Base-by-base conservation (phyloP, 495 filamentous ascomycete genomes). In the Trichoderma reesei region DNA sequence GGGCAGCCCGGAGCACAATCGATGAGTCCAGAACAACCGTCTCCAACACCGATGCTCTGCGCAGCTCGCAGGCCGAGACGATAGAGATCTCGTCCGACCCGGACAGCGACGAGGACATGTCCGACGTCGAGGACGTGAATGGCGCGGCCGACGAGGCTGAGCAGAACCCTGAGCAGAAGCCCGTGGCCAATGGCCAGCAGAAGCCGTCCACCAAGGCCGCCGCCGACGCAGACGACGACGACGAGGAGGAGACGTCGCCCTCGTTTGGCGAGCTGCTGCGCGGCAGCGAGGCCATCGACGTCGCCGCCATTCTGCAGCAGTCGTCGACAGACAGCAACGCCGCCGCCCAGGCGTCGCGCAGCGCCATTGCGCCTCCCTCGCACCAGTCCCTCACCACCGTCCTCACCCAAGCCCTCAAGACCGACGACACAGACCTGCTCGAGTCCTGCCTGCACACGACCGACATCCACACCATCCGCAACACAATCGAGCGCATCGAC, bases 181-280 rank as follows among this genome's bases (percentile, higher is more conserved):
- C 36, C 11, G 9, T 46, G 20, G 18, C 54, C 76, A 37, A 65
- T 56, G 41, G 67, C 69, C 37, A 82, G 63, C 73, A 69, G 46
- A 73, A 75, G 64, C 80, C 74, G n/a, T n/a, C n/a, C 3, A 79
- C 79, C 46, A 76, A 71, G 44, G 82, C 82, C 26, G 67, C n/a
- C n/a, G n/a, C n/a, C n/a, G n/a, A 73, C 10, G 76, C 73, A n/a
- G 66, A 69, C 18, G 74, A 73, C 7, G 62, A 11, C 7, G 78
- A 80, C 31, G 80, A 80, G 14, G 78, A 80, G 26, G 78, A 72
- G 54, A 73, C 82, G 33, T 72, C 78, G 6, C 91, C 90, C 8
- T 89, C 92, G 1, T 96, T 98, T 71, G 92, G 90, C 62, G 94
- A 98, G 67, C 82, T 95, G 54, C 80, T 96, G 56, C 86, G 86